phyloP scores from a whole-genome alignment of 345 rosid genomes.

The Rhodamnia rubescens region DNA sequence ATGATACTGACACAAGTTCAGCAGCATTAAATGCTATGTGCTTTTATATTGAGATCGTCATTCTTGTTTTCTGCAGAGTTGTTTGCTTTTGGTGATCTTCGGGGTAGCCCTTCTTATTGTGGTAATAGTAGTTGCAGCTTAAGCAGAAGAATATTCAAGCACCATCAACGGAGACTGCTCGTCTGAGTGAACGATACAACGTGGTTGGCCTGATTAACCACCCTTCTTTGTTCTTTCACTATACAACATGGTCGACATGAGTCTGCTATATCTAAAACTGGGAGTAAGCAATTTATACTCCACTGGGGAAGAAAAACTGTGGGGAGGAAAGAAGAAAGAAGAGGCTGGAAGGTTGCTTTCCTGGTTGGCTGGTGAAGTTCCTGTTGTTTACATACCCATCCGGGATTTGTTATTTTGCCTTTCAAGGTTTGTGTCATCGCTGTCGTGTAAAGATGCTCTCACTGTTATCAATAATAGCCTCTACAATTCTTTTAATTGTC shows the following conservation, averaged over 20 bases:
- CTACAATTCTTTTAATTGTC: neutral
- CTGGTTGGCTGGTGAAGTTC: neutral
- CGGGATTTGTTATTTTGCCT: neutral
- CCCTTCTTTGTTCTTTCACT: neutral
- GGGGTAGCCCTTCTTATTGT: slow-evolving; percentile 73
- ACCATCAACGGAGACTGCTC: neutral
- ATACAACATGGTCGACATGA: neutral
- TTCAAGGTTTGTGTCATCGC: neutral
- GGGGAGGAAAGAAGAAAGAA: neutral
- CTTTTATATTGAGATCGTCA: neutral
- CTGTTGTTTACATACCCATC: neutral
- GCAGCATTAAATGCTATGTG: neutral
- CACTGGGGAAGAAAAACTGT: neutral
- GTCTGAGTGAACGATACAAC: neutral
- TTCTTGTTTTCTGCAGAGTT: slow-evolving; percentile 31
- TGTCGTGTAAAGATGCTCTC: neutral
- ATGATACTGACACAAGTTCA: neutral
- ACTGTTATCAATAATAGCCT: neutral
- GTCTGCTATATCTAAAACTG: neutral
- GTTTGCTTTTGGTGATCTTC: slow-evolving; percentile 85
- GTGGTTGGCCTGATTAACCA: neutral
- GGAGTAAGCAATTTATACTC: neutral
- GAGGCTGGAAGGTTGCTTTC: neutral
- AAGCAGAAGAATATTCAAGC: slow-evolving; percentile 1
- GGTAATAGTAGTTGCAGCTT: slow-evolving; percentile 62